phyloP scores from a whole-genome alignment of 768 basidiomycete species.

The Lentinula sp. region DNA sequence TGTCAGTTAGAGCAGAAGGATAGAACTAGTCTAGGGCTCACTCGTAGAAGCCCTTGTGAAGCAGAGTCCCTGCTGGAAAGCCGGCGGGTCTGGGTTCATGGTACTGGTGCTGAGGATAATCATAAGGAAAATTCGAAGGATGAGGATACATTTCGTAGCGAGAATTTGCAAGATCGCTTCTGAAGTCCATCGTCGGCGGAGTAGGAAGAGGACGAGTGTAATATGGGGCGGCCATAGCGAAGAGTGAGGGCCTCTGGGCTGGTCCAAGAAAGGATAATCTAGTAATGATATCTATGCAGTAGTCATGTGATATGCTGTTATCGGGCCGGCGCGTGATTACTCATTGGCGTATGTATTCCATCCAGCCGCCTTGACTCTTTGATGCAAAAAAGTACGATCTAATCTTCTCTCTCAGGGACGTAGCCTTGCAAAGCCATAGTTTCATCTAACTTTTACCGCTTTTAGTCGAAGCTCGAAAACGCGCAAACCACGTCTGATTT shows the following conservation, averaged over 20 bases:
- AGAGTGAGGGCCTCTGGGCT: background rate
- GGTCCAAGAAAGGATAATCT: background rate
- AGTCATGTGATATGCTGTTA: background rate
- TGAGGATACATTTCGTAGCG: constrained; percentile 7
- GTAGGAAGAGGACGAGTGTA: constrained; percentile 24
- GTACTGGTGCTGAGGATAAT: constrained; percentile 35
- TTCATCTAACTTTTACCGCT: background rate
- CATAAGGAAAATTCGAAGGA: constrained; percentile 33
- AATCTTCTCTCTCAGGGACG: background rate
- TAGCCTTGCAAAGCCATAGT: background rate
- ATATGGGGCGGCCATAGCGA: constrained; percentile 5
- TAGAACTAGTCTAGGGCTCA: background rate
- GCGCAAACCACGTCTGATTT: constrained; percentile 1
- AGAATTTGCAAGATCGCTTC: constrained; percentile 9
- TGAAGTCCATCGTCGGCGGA: constrained; percentile 16
- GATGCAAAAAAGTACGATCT: background rate
- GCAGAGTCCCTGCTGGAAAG: constrained; percentile 61
- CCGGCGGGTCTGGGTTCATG: constrained; percentile 37
- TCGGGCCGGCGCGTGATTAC: background rate
- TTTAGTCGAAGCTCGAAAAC: background rate
- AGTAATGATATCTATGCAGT: background rate
- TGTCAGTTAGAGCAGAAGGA: background rate
- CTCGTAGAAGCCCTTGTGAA: constrained; percentile 90
- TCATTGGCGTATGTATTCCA: no score
- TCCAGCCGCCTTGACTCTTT: no score